Conservation (phyloP, 2,329 filamentous ascomycete species). For the Beauveria bassiana region DNA sequence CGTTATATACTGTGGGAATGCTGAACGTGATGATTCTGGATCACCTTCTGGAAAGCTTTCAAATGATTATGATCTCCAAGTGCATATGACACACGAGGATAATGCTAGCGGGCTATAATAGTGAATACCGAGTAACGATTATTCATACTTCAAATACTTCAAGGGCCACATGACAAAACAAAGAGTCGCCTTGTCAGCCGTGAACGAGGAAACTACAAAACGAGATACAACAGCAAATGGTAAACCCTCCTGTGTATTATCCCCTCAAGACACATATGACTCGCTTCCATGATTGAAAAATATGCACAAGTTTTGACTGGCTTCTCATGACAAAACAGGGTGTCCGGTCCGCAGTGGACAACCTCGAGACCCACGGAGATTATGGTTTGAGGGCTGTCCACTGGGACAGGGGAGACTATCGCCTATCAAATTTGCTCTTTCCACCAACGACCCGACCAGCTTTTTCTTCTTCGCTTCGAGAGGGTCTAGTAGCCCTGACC, state of each 20-base stretch:
- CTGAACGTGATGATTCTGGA: neutral
- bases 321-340: neutral
- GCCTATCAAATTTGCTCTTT: neutral
- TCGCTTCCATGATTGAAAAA: constrained; percentile 11
- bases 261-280: constrained; percentile 5
- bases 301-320: constrained; percentile 9
- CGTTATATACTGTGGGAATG: neutral
- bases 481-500: constrained; percentile 61
- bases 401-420: neutral
- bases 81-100: neutral
- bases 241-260: constrained; percentile 1
- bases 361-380: neutral
- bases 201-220: neutral
- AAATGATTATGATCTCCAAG: neutral
- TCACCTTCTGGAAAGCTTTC: neutral
- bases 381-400: neutral
- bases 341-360: neutral
- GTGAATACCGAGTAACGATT: neutral
- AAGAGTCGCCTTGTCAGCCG: neutral
- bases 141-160: neutral
- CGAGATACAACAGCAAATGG: neutral
- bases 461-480: neutral
- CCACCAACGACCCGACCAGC: neutral
- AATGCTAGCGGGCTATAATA: neutral
- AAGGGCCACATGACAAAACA: neutral